Base-by-base conservation (phyloP, 768 basidiomycete genomes). In the Boletus reticuloceps region DNA sequence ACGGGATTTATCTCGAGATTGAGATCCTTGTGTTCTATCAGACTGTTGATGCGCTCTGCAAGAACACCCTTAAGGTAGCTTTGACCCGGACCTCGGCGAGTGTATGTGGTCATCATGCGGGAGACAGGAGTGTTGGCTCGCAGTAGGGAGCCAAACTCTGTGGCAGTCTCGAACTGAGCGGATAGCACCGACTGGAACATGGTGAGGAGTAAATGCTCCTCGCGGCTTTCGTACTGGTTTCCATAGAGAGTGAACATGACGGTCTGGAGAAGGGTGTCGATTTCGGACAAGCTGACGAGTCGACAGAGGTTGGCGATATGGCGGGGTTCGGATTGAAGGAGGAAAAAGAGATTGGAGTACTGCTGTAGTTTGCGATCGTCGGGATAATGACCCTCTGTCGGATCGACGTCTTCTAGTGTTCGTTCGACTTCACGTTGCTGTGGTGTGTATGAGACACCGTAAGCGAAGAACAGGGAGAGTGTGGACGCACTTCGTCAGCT, bases 211-310 rank as follows among this genome's bases (percentile, higher is more conserved):
- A 99, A 76, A 73, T 99, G 97, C 75, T 99, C 97, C 75, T 99
- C 97, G 64, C 96, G 80, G 69, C 91, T 92, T 77, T 98, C 94
- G 76, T 98, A 96, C 77, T 98, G 96, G 78, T 99, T 96, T 59
- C 97, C 97, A 70, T 98, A 99, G 29, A 99, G 84, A 17, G 97
- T 98, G 76, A 99, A 99, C 97, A 99, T 99, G 73, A 99, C 97
- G 3, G 97, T 99, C 72, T 99, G 97, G 27, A 99, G 85, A 55
- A 99, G 88, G 44, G 97, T 98, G 73, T 99, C 97, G 67, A 99
- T 98, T 77, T 99, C 97, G 45, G 91, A 85, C 38, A 99, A 75
- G 60, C 89, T 93, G 73, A 99, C 97, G 55, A 99, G 89, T 17
- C 97, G 89, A 66, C 97, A 98, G 22, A 99, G 84, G 48, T 91